Conservation (phyloP, 371 early-diverging fungal species). For the Edhazardia aedis region DNA sequence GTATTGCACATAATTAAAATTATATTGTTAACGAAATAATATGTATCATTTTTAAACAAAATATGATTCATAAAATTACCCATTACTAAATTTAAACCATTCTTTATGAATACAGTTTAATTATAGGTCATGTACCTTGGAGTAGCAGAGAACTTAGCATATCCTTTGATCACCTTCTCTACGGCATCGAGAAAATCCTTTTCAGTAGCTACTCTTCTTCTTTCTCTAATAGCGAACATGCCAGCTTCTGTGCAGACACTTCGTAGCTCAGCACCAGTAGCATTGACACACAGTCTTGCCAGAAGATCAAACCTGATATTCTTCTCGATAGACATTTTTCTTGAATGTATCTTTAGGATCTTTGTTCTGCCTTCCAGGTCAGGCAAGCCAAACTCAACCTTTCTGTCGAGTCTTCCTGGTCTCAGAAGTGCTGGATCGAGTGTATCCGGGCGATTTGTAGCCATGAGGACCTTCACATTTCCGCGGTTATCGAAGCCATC, state of each 20-base stretch:
- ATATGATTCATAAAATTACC: too few relatives aligned
- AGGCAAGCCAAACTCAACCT: slow-evolving; percentile 92
- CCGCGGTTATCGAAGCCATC: slow-evolving; percentile 98
- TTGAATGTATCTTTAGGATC: slow-evolving; percentile 92
- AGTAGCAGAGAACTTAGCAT: slow-evolving; percentile 80
- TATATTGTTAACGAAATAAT: too few relatives aligned
- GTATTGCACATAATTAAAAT: too few relatives aligned
- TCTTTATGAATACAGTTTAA: too few relatives aligned
- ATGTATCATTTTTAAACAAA: too few relatives aligned
- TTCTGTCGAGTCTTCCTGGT: slow-evolving; percentile 94
- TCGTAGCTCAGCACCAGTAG: slow-evolving; percentile 79
- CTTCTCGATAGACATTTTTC: slow-evolving; percentile 77
- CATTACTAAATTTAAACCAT: too few relatives aligned
- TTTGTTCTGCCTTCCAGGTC: slow-evolving; percentile 70
- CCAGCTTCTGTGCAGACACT: slow-evolving; percentile 99
- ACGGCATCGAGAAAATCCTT: slow-evolving; percentile 97
- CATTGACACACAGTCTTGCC: slow-evolving; percentile 88
- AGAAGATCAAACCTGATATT: slow-evolving; percentile 90
- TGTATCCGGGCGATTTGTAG: slow-evolving; percentile 92
- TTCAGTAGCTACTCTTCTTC: slow-evolving; percentile 93
- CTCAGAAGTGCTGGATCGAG: slow-evolving; percentile 92
- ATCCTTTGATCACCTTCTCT: slow-evolving; percentile 93
- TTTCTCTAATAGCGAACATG: slow-evolving; percentile 95
- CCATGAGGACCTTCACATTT: slow-evolving; percentile 97
- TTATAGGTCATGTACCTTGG: slow-evolving; percentile 56